Base-by-base conservation (phyloP, 2,329 filamentous ascomycete species). In the Colletotrichum karsti region DNA sequence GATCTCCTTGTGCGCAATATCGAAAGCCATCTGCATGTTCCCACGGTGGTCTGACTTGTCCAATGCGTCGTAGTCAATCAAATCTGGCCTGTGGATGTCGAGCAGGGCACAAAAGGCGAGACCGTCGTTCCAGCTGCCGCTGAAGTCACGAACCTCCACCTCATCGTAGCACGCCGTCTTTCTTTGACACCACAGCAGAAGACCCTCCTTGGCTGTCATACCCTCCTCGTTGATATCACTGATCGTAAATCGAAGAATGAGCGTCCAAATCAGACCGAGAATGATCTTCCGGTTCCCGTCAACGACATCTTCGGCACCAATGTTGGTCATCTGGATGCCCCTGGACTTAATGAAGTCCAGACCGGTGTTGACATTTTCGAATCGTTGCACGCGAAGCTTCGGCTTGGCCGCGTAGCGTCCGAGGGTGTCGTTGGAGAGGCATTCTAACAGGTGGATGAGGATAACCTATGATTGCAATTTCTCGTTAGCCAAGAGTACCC, bases 101-200 rank as follows among this genome's bases (percentile, higher is more conserved):
- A 99, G 85, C 64, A 99, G 86, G 28, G 96, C 96, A 78, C 96
- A 99, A 77, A 99, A 99, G 48, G 96, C 96, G 67, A 99, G 85
- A 9, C 96, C 96, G 78, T 99, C 93, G 77, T 98, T 99, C 96
- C 96, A 99, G 80, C 96, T 98, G 35, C 87, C 85, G 64, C 94
- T 97, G 79, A 99, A 99, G 82, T 99, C 95, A 60, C 93, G 89
- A 41, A 99, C 94, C 73, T 98, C 92, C 22, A 99, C 95, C 77
- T 97, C 96, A 69, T 98, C 95, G 79, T 99, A 99, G 82, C 96
- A 99, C 7, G 96, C 96, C 30, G 96, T 99, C 84, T 99, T 99
- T 74, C 96, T 88, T 82, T 99, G 95, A 84, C 96, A 99, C 96
- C 96, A 99, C 24, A 99, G 83, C 64, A 99, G 82, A 74, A 99